Conservation (phyloP, 2,329 filamentous ascomycete species). For the Calonectria henricotiae region DNA sequence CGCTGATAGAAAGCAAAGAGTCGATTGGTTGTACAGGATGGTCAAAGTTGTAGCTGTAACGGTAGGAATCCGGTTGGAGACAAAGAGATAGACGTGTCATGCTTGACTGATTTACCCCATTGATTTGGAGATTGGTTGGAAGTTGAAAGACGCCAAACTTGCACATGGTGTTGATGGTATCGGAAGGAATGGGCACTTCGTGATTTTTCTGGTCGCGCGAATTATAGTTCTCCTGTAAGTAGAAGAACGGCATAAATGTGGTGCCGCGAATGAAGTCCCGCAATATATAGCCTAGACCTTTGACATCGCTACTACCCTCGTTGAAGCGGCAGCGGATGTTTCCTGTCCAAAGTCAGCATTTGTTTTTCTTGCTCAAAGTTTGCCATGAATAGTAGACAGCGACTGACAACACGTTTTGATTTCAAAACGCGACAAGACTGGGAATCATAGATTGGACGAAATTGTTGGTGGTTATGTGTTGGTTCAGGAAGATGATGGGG, state of each 20-base stretch:
- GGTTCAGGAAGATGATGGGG: neutral
- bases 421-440: too few species aligned
- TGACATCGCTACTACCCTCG: conserved; percentile 9
- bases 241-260: conserved; percentile 14
- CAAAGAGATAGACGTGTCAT: conserved; percentile 7
- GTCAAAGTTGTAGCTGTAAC: neutral
- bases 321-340: conserved; percentile 28
- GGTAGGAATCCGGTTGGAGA: conserved; percentile 10
- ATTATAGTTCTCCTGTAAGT: conserved; percentile 17
- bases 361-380: neutral
- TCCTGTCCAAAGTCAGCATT: neutral
- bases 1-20: conserved; percentile 21
- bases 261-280: conserved; percentile 7
- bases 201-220: conserved; percentile 4
- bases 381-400: neutral
- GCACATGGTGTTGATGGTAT: conserved; percentile 1
- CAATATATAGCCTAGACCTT: conserved; percentile 21
- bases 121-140: neutral
- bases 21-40: neutral
- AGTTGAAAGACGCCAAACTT: neutral
- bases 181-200: neutral
- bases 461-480: neutral
- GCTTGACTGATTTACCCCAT: neutral
- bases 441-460: neutral
- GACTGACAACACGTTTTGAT: too few species aligned